phyloP scores from a whole-genome alignment of 371 early-diverging fungal species.

The Actinomortierella ambigua region DNA sequence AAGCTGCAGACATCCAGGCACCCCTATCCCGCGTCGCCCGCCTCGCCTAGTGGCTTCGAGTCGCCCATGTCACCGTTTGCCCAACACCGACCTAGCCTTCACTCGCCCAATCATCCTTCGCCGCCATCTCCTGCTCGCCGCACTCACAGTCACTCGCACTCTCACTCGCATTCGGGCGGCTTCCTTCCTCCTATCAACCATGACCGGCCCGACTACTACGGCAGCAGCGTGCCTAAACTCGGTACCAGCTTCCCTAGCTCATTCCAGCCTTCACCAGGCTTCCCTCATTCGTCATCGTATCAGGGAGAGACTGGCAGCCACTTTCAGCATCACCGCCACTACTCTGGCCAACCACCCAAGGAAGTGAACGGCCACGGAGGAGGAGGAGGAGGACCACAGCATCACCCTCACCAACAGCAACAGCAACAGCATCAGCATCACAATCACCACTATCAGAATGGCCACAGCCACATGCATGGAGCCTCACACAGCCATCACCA shows the following conservation, averaged over 20 bases:
- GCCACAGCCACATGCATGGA: slow-evolving; percentile 2
- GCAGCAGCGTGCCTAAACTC: slow-evolving; percentile 22
- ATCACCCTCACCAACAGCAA: neutral
- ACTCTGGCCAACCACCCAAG: no score
- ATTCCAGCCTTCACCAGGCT: no score
- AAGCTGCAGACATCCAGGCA: no score
- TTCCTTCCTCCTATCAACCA: slow-evolving; percentile 31
- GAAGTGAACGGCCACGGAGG: no score
- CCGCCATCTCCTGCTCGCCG: slow-evolving; percentile 32
- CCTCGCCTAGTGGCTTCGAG: slow-evolving; percentile 16
- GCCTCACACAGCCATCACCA: slow-evolving; percentile 11
- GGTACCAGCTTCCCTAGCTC: slow-evolving; percentile 37
- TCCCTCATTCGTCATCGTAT: no score
- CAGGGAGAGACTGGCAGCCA: no score
- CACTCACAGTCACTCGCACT: slow-evolving; percentile 21
- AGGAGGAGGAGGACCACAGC: no score
- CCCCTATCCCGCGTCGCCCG: slow-evolving; percentile 19
- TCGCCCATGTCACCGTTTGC: no score
- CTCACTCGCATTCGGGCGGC: slow-evolving; percentile 8
- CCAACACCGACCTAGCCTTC: slow-evolving; percentile 31
- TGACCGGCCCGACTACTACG: slow-evolving; percentile 17
- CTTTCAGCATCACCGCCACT: no score
- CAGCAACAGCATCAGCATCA: slow-evolving; percentile 1
- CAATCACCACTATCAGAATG: neutral
- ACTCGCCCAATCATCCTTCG: slow-evolving; percentile 23